Evolutionary conservation across 2,329 filamentous ascomycete species (phyloP).

Genomic region (Penicillium sp.): DNA sequence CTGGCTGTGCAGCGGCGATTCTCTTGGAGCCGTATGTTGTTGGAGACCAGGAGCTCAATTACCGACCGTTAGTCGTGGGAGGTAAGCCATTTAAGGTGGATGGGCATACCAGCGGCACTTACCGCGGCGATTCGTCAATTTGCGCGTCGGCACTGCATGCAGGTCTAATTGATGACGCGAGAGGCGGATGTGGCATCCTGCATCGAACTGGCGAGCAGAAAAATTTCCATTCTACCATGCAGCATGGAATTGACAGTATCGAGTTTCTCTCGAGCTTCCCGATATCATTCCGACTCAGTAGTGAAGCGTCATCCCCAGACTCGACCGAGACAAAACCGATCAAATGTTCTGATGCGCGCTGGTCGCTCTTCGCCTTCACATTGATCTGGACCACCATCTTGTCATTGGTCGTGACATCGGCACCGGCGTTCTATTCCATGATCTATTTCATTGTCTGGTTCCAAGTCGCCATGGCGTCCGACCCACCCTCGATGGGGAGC

Average conservation of each 20-base stretch:
- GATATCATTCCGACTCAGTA: slow-evolving; percentile 46
- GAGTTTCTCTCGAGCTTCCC: slow-evolving; percentile 58
- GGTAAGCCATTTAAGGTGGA: slow-evolving; percentile 45
- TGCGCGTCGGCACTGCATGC: slow-evolving; percentile 60
- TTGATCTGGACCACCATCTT: slow-evolving; percentile 54
- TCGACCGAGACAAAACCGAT: slow-evolving; percentile 27
- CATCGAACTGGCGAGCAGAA: slow-evolving; percentile 52
- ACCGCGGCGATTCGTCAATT: slow-evolving; percentile 61
- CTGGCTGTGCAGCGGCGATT: slow-evolving; percentile 53
- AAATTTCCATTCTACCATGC: slow-evolving; percentile 46
- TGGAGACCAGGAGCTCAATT: slow-evolving; percentile 55
- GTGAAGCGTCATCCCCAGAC: slow-evolving; percentile 17
- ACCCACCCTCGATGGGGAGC: slow-evolving; percentile 55
- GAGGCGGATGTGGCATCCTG: slow-evolving; percentile 58
- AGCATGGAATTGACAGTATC: slow-evolving; percentile 53
- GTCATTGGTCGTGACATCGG: slow-evolving; percentile 56
- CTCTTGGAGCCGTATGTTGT: slow-evolving; percentile 57
- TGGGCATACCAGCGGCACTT: slow-evolving; percentile 46
- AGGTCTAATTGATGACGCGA: slow-evolving; percentile 53
- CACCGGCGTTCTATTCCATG: slow-evolving; percentile 56
- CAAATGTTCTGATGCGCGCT: slow-evolving; percentile 56
- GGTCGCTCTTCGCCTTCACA: slow-evolving; percentile 57
- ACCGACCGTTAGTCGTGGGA: slow-evolving; percentile 55
- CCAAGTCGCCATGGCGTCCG: slow-evolving; percentile 59
- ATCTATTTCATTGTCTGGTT: slow-evolving; percentile 58